Evolutionary conservation across 768 basidiomycete genomes (phyloP).

Genomic region (Trametes villosa): DNA sequence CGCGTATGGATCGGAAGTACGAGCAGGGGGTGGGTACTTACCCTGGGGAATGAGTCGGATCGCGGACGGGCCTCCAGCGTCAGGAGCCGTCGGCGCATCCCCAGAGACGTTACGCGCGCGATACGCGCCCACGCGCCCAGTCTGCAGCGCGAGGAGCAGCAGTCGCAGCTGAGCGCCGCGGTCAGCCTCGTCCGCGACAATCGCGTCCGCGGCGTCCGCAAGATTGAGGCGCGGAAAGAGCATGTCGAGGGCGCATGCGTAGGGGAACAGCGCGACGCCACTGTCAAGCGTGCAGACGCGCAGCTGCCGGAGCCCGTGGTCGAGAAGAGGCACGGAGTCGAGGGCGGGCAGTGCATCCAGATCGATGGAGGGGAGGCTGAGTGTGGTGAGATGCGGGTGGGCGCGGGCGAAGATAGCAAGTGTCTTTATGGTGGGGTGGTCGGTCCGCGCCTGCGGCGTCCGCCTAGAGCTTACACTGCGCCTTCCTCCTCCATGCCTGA

Average conservation of each 20-base stretch:
- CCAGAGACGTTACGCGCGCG: too few relatives aligned
- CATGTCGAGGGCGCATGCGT: constrained; percentile 8
- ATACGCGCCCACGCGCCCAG: background rate
- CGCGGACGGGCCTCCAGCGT: too few relatives aligned
- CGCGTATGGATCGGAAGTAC: too few relatives aligned
- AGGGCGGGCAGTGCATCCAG: background rate
- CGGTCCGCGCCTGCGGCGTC: background rate
- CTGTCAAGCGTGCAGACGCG: background rate
- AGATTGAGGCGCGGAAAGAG: constrained; percentile 14
- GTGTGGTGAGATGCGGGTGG: background rate
- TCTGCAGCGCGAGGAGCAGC: constrained; percentile 13
- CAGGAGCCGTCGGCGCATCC: too few relatives aligned
- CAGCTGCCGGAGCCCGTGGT: constrained; percentile 1
- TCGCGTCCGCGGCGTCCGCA: background rate
- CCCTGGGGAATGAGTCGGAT: too few relatives aligned
- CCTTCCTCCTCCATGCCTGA: too few relatives aligned
- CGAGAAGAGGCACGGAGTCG: constrained; percentile 2
- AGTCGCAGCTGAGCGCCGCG: constrained; percentile 2
- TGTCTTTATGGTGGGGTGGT: constrained; percentile 1
- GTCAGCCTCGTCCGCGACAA: background rate
- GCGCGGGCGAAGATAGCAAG: constrained; percentile 13
- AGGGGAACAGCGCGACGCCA: background rate
- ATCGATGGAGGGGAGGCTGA: constrained; percentile 1
- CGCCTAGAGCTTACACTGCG: background rate
- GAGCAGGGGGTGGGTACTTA: too few relatives aligned